Percentiles rank a stretch among this genome's conserved stretches.
Conservation (phyloP, 1,284 basidiomycete species). For the Thelephora terrestris region DNA sequence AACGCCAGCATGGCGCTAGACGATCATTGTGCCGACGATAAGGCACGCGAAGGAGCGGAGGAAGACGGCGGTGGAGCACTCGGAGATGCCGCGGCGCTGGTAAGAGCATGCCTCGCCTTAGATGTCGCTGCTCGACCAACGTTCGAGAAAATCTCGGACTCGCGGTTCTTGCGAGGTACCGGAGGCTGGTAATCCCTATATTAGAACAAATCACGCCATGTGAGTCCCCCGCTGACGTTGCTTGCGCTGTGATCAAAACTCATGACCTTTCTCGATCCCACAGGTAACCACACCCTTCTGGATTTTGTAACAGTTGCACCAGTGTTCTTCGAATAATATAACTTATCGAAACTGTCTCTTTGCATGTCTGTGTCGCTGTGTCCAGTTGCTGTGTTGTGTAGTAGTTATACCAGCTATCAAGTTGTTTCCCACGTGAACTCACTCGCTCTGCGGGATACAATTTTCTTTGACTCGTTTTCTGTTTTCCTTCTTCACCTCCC, state of each 20-base stretch:
- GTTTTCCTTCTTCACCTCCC: constrained; percentile 3
- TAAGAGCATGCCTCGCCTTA: constrained; percentile 70
- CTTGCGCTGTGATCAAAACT: too few relatives aligned
- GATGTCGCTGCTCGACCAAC: constrained; percentile 67
- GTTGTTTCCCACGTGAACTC: too few relatives aligned
- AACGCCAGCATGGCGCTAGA: constrained; percentile 64
- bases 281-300: constrained; percentile 1
- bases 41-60: constrained; percentile 63
- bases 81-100: constrained; percentile 71
- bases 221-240: constrained; percentile 10
- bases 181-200: constrained; percentile 43
- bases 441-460: too few relatives aligned
- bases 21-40: constrained; percentile 64
- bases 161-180: constrained; percentile 65
- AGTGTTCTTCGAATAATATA: too few relatives aligned
- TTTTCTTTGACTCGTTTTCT: constrained; percentile 6
- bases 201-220: constrained; percentile 11
- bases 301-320: too few relatives aligned
- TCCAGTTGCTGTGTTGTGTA: too few relatives aligned
- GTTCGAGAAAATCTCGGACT: constrained; percentile 70
- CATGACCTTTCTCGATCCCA: too few relatives aligned
- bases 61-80: constrained; percentile 72
- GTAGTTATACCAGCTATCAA: too few relatives aligned
- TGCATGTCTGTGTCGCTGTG: too few relatives aligned
- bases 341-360: too few relatives aligned